These are phyloP conservation scores for Arxiozyma heterogenica DNA, from an alignment of 1,139 yeast genomes.

Conservation along the genomic window DNA sequence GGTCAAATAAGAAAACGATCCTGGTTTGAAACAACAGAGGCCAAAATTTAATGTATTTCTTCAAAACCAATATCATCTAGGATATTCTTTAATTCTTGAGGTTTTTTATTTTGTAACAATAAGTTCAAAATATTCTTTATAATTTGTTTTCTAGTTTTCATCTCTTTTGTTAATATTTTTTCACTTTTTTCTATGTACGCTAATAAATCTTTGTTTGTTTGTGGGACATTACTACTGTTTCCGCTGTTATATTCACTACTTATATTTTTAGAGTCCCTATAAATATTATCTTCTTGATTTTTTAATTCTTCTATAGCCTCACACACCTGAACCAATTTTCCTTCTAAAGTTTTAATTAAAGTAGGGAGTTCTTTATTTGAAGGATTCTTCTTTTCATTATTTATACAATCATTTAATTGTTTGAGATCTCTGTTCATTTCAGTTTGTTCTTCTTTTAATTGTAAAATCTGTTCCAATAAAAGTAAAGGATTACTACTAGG, in stretches of 20 bases:
- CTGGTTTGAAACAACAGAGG: too few relatives aligned
- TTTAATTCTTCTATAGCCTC: background rate
- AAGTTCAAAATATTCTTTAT: conserved; percentile 17
- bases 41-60: background rate
- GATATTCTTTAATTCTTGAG: conserved; percentile 16
- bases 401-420: conserved; percentile 9
- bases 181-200: conserved; percentile 5
- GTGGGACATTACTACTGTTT: background rate
- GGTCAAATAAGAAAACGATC: too few relatives aligned
- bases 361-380: conserved; percentile 13
- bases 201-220: background rate
- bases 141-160: conserved; percentile 11
- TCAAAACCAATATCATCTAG: conserved; percentile 23
- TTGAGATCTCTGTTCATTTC: conserved; percentile 15
- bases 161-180: conserved; percentile 13
- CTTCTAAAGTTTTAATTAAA: conserved; percentile 7
- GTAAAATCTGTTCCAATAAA: conserved; percentile 10
- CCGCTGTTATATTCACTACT: background rate
- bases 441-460: conserved; percentile 16
- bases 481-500: background rate
- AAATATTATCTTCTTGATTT: background rate
- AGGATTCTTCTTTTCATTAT: conserved; percentile 13
- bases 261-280: background rate
- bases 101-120: conserved; percentile 4
- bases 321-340: conserved; percentile 2